Conservation (phyloP, 208 protist species). For the Acanthamoeba royreba region DNA sequence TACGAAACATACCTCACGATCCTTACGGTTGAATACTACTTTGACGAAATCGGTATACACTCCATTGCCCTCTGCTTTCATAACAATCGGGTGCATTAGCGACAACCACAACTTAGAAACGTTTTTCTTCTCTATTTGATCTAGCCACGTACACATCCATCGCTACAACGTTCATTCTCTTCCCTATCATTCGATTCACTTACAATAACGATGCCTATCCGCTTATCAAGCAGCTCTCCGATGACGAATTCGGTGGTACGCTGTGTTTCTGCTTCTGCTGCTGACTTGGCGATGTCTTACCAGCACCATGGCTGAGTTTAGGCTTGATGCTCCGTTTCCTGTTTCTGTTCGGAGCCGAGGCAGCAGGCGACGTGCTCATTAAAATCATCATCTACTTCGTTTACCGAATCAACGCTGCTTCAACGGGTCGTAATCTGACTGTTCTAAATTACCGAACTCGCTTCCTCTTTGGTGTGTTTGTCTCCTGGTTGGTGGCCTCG, state of each 20-base stretch:
- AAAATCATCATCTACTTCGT: not conserved
- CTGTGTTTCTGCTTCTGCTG: not conserved
- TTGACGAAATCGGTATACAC: constrained; percentile 3
- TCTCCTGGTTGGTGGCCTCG: not conserved
- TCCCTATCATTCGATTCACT: not conserved
- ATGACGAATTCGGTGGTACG: not conserved
- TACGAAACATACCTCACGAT: not conserved
- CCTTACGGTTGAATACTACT: not conserved
- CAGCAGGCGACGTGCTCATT: not conserved
- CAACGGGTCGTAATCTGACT: not conserved
- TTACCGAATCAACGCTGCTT: not conserved
- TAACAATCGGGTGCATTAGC: too few relatives aligned
- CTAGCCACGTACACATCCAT: not conserved
- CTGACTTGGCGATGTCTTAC: too few relatives aligned
- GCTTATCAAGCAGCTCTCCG: not conserved
- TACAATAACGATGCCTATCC: not conserved
- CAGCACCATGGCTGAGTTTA: not conserved
- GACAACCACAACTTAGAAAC: too few relatives aligned
- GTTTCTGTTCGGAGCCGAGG: not conserved
- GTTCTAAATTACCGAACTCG: constrained; percentile 13
- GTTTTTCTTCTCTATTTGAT: not conserved
- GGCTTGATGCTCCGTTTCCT: constrained; percentile 17
- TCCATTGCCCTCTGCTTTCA: too few relatives aligned
- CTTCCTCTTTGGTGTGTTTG: not conserved
- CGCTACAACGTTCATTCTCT: not conserved